Evolutionary conservation across 768 basidiomycete genomes (phyloP), one percentile per base, ranked within the genome.

Genomic region (Chalciporus chontae): DNA sequence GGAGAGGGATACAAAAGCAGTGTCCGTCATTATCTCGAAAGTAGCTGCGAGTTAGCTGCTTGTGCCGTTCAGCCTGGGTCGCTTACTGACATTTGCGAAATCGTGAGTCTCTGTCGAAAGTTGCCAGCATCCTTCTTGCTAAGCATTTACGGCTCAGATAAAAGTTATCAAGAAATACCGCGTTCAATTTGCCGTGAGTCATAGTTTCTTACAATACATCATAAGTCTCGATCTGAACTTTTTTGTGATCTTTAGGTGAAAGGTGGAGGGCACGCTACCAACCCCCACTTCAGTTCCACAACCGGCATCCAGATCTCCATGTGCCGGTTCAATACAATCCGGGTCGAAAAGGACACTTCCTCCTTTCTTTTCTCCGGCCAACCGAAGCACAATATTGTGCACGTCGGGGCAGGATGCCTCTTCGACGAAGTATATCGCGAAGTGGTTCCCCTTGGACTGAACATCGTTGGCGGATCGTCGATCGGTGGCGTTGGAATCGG

Each of bases 381-480:
- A n/a, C 4, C 13, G n/a, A 5, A 34, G 13, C 13, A 34, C 13
- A 34, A 10, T n/a, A 15, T 56, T 14, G 61, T 64, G 1, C 46
- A 47, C 9, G 51, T 68, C 3, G 68, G 68, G 3, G 55, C 60
- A 13, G 70, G 69, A 18, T 58, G 55, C 18, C 51, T 67, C 24
- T 69, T 64, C 36, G 57, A 58, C 42, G 54, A 70, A 45, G 31
- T 71, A 15, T 71, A 71, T 46, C 44, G 43, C 2, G 43, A 8
- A 4, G 40, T 69, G 32, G 40, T 31, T 3, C 40, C 46, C 37
- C 8, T 46, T 29, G 37, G 45, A 0, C 50, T 53, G 23, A 62
- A 50, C 40, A 55, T 61, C 8, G 63, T 64, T 13, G 69, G 59
- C 40, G 63, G 66, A 32, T 52, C 61, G 4, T 53, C 53, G 5